A percentile compares a stretch with the other conserved stretches of the same genome.
Conservation (phyloP, 768 basidiomycete genomes). For the Lactarius evosmus region DNA sequence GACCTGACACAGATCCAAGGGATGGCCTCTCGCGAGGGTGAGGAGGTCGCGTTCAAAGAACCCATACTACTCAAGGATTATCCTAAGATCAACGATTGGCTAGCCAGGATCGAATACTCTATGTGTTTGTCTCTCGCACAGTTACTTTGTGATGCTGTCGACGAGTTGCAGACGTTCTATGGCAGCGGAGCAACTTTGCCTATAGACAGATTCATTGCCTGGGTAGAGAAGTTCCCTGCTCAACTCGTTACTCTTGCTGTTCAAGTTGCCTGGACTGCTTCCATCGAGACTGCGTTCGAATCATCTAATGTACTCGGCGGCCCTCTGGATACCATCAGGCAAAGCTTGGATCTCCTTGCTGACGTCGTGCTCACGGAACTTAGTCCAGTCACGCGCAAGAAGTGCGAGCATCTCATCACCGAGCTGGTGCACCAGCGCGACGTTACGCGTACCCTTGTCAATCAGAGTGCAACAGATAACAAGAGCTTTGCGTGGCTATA, state of each 20-base stretch:
- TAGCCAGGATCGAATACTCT: slow-evolving; percentile 85
- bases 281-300: slow-evolving; percentile 72
- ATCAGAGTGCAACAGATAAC: slow-evolving; percentile 57
- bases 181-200: slow-evolving; percentile 57
- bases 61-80: slow-evolving; percentile 88
- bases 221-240: slow-evolving; percentile 94
- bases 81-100: slow-evolving; percentile 99
- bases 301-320: slow-evolving; percentile 52
- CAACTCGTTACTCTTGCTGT: slow-evolving; percentile 95
- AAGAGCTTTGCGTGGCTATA: slow-evolving; percentile 90
- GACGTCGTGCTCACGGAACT: slow-evolving; percentile 94
- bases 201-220: slow-evolving; percentile 69
- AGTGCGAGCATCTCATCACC: slow-evolving; percentile 98
- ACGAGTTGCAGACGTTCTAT: slow-evolving; percentile 79
- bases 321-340: slow-evolving; percentile 69
- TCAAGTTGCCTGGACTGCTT: slow-evolving; percentile 91
- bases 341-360: slow-evolving; percentile 91
- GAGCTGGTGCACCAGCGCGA: slow-evolving; percentile 98
- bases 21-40: slow-evolving; percentile 95
- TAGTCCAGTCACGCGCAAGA: slow-evolving; percentile 85
- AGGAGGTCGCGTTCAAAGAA: slow-evolving; percentile 80
- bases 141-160: slow-evolving; percentile 74
- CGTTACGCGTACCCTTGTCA: slow-evolving; percentile 78
- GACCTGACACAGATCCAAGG: slow-evolving; percentile 85
- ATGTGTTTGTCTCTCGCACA: slow-evolving; percentile 89